Conservation (phyloP, 1,139 yeast species). For the Lodderomyces orthopsilosis region DNA sequence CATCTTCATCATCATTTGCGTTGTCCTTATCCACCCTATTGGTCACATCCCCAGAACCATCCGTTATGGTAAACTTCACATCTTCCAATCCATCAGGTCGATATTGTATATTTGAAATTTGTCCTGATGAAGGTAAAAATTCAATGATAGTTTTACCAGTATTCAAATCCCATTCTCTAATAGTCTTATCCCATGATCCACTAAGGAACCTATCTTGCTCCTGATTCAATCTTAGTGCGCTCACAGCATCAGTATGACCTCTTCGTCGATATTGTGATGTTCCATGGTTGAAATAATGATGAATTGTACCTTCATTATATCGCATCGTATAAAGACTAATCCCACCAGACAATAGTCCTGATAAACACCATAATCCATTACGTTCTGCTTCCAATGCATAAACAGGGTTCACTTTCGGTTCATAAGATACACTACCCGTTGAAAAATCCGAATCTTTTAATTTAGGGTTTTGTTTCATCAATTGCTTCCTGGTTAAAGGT, state of each 20-base stretch:
- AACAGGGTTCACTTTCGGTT: slow-evolving; percentile 77
- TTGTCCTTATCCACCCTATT: slow-evolving; percentile 5
- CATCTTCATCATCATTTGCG: slow-evolving; percentile 30
- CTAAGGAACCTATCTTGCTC: slow-evolving; percentile 64
- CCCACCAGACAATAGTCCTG: slow-evolving; percentile 85
- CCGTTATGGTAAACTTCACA: slow-evolving; percentile 20
- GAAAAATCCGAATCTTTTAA: slow-evolving; percentile 42
- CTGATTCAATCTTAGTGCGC: slow-evolving; percentile 62
- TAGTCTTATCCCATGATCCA: slow-evolving; percentile 87
- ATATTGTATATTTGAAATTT: slow-evolving; percentile 72
- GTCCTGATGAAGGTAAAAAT: slow-evolving; percentile 65
- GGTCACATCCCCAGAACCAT: slow-evolving; percentile 7
- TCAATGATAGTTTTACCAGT: slow-evolving; percentile 56
- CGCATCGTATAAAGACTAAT: slow-evolving; percentile 80
- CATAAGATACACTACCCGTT: slow-evolving; percentile 48
- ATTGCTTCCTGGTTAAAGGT: slow-evolving; percentile 51
- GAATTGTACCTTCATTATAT: slow-evolving; percentile 78
- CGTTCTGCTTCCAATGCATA: slow-evolving; percentile 81
- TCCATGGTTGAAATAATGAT: slow-evolving; percentile 63
- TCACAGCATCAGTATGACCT: slow-evolving; percentile 73
- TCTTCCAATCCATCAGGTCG: slow-evolving; percentile 68
- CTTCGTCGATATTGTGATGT: slow-evolving; percentile 15
- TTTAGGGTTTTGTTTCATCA: slow-evolving; percentile 42
- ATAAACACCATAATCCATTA: slow-evolving; percentile 79
- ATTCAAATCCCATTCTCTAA: slow-evolving; percentile 82